phyloP scores from a whole-genome alignment of 768 basidiomycete species.

The Xanthoconium stramineum region DNA sequence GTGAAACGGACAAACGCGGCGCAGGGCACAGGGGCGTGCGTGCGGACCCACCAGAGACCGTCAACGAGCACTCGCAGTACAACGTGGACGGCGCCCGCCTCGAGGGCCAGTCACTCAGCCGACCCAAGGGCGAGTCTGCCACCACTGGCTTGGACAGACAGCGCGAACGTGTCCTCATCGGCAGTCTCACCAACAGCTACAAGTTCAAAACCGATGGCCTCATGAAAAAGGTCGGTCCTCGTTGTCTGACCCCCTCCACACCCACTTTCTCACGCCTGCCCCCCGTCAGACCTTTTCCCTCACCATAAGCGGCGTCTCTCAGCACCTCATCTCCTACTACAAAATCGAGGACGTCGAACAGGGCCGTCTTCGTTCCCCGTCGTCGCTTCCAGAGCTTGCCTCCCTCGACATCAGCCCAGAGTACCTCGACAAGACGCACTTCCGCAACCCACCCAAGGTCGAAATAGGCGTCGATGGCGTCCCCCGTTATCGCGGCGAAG shows the following conservation, averaged over 20 bases:
- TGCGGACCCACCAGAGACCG: conserved; percentile 37
- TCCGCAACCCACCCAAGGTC: conserved; percentile 86
- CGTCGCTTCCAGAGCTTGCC: conserved; percentile 82
- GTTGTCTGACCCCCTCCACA: conserved; percentile 1
- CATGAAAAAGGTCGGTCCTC: conserved; percentile 86
- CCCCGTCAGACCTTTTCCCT: conserved; percentile 80
- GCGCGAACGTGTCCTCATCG: conserved; percentile 79
- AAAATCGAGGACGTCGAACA: conserved; percentile 86
- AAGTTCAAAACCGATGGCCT: conserved; percentile 92
- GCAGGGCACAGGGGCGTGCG: conserved; percentile 57
- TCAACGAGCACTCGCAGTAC: conserved; percentile 39
- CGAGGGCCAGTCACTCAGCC: conserved; percentile 51
- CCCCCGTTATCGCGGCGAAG: conserved; percentile 79
- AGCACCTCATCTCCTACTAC: conserved; percentile 95
- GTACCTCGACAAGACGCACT: conserved; percentile 88
- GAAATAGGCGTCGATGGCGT: conserved; percentile 82
- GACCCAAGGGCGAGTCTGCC: conserved; percentile 55
- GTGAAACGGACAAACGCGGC: conserved; percentile 86
- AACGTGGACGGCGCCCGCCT: conserved; percentile 31
- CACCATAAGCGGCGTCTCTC: conserved; percentile 77
- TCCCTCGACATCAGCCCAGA: conserved; percentile 83
- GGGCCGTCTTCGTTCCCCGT: conserved; percentile 85
- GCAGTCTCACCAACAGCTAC: conserved; percentile 88
- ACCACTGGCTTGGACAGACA: conserved; percentile 58
- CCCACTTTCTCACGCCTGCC: conserved; percentile 29